Base-by-base conservation (phyloP, 2,329 filamentous ascomycete species). In the Alternaria arbusti region DNA sequence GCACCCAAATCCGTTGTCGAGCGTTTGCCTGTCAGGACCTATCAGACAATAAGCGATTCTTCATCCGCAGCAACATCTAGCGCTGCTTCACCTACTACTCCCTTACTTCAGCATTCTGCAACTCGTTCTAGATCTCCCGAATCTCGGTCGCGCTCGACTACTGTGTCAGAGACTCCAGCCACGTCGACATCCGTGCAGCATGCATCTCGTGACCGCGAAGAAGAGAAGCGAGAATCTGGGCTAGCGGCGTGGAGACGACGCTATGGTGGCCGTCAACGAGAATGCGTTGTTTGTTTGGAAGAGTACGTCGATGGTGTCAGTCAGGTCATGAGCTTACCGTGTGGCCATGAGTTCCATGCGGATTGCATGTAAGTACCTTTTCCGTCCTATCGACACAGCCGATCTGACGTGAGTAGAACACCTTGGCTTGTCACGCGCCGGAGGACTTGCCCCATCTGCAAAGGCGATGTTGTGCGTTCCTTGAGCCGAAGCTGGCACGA, bases 1-100 rank as follows among this genome's bases (percentile, higher is more conserved):
- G 96, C 96, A n/a, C 96, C 96, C 6, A 99, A 99, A 80, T 97
- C 93, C 1, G 90, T 99, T 1, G 94, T 99, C 17, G 94, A 97
- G 71, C 90, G 92, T 62, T 86, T 99, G n/a, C 96, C 96, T 2
- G 94, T 99, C 13, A 90, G 95, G 63, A 98, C 94, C 0, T 99
- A 97, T 75, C 94, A 97, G 73, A 97, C 94, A 0, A 92, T 97
- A 2, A 88, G 79, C 81, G 86, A 78, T 74, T 87, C 74, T 71
- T 87, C 70, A 11, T 84, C 90, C 54, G 77, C 89, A 3, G 84
- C 91, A 5, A 92, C 89, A 20, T 89, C 90, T 0, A 85, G 84
- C 12, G 86, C 86, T 66, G 86, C 89, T 3, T 93, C 90, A 5
- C 90, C 90, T 1, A 92, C 91, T 1, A 96, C 94, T 4, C 94